Base-by-base conservation (phyloP, 2,329 filamentous ascomycete species). In the Trichophyton schoenleinii region DNA sequence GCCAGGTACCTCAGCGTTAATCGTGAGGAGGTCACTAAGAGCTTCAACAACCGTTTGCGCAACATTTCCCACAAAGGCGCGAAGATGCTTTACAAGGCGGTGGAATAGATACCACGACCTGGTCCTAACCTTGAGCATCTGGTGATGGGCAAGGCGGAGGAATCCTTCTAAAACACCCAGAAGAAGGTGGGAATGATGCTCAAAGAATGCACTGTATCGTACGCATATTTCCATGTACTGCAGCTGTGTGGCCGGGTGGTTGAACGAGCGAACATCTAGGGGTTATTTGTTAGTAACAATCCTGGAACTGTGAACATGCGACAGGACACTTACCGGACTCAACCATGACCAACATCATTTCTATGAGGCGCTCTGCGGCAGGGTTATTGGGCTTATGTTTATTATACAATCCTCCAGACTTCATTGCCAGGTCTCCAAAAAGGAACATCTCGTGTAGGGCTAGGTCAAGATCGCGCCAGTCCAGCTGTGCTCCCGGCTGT, bases 201-300 rank as follows among this genome's bases (percentile, higher is more conserved):
- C 91, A 71, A 99, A 97, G 73, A 96, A 95, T 31, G 86, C 83
- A 71, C 87, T 89, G 75, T 99, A 99, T 58, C 94, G 87, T 61
- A 96, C 91, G 72, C 91, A 96, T 41, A 96, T 95, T 73, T 99
- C 94, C 91, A 99, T 96, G 71, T 95, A 99, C 75, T 96, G 91
- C 22, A 99, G 80, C 65, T 96, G 84, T 59, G 96, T 91, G 15
- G 91, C 90, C 1, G 94, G 92, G 71, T 97, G 94, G 15, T 87
- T 85, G 73, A 92, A 95, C 49, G 82, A 87, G 63, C 89, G 87
- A 66, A 96, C 87, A 67, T 89, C 90, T 91, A 66, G 55, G 60
- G 41, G 48, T 59, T 11, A 42, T 41, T 41, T 4, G 8, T 22
- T 31, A 52, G 46, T 28, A 11, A 25, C 22, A 13, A 28, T 48